A percentile compares a stretch with the other conserved stretches of the same genome.
Conservation (phyloP, 2,329 filamentous ascomycete genomes). For the Xylaria sp. region DNA sequence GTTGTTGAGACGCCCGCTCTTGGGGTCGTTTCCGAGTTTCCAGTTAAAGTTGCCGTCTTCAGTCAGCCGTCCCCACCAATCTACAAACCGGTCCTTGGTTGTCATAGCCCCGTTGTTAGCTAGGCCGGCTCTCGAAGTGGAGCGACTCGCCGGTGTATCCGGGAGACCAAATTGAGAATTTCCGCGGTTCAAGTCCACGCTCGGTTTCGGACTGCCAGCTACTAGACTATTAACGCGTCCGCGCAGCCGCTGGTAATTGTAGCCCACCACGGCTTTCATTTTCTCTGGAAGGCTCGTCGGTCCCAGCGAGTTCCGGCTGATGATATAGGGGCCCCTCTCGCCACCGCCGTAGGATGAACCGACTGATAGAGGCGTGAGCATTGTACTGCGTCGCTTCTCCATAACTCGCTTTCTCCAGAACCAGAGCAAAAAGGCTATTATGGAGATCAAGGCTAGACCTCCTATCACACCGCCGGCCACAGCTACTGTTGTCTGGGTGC, state of each 20-base stretch:
- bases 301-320: constrained; percentile 54
- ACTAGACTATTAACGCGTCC: constrained; percentile 43
- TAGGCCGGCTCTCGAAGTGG: constrained; percentile 40
- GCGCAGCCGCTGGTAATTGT: constrained; percentile 45
- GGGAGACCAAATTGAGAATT: constrained; percentile 57
- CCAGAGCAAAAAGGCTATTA: constrained; percentile 58
- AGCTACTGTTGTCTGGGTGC: constrained; percentile 46
- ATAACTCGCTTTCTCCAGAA: constrained; percentile 52
- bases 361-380: constrained; percentile 54
- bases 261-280: constrained; percentile 48
- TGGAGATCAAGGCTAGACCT: constrained; percentile 51
- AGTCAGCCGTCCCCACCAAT: constrained; percentile 53
- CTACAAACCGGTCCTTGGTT: constrained; percentile 48
- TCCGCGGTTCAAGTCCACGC: constrained; percentile 57
- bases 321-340: constrained; percentile 45
- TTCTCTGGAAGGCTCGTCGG: constrained; percentile 53
- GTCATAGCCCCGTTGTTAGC: constrained; percentile 32
- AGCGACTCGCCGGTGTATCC: constrained; percentile 43
- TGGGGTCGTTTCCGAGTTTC: constrained; percentile 41
- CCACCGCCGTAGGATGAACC: constrained; percentile 35
- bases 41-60: constrained; percentile 48
- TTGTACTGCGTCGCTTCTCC: constrained; percentile 53
- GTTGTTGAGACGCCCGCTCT: constrained; percentile 33
- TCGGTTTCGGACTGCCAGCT: constrained; percentile 43
- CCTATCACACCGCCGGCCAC: constrained; percentile 60